These are phyloP conservation scores for Aspergillus terreus DNA, from an alignment of 2,329 filamentous ascomycete species.

Conservation along the genomic window DNA sequence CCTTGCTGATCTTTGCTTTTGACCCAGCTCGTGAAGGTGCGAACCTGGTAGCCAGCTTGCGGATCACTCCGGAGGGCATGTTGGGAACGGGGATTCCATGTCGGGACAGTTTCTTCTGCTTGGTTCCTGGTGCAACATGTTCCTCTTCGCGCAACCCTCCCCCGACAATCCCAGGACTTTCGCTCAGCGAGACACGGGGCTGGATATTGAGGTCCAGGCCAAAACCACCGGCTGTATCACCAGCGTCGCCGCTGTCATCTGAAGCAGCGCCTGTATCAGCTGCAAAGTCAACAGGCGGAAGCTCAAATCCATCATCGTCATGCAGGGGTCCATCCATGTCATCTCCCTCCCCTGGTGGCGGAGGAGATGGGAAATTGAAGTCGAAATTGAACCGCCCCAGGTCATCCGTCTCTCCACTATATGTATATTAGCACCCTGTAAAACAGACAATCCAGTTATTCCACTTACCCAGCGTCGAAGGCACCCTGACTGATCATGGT, in stretches of 20 bases:
- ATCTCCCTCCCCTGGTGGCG: conserved; percentile 24
- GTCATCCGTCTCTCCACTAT: conserved; percentile 43
- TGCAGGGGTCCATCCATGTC: conserved; percentile 28
- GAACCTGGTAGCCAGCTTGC: conserved; percentile 62
- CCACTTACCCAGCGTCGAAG: conserved; percentile 36
- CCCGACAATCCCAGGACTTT: conserved; percentile 30
- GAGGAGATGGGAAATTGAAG: conserved; percentile 39
- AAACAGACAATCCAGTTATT: neutral
- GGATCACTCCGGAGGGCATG: conserved; percentile 69
- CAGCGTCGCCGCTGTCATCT: conserved; percentile 22
- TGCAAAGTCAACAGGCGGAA: conserved; percentile 26
- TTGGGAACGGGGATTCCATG: conserved; percentile 73
- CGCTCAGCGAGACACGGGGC: conserved; percentile 25
- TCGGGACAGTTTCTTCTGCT: conserved; percentile 59
- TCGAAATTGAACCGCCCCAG: conserved; percentile 40
- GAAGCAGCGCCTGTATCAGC: conserved; percentile 22
- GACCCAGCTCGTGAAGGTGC: conserved; percentile 62
- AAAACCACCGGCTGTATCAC: conserved; percentile 23
- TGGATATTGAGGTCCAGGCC: conserved; percentile 30
- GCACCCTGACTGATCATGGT: conserved; percentile 35
- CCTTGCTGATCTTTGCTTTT: conserved; percentile 67
- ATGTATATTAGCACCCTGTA: conserved; percentile 13
- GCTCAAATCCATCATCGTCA: conserved; percentile 34
- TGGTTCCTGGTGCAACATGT: conserved; percentile 28
- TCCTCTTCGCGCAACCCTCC: conserved; percentile 35